These are phyloP conservation scores for Phaffia rhodozyma DNA, from an alignment of 1,284 basidiomycete genomes.

Conservation along the genomic window DNA sequence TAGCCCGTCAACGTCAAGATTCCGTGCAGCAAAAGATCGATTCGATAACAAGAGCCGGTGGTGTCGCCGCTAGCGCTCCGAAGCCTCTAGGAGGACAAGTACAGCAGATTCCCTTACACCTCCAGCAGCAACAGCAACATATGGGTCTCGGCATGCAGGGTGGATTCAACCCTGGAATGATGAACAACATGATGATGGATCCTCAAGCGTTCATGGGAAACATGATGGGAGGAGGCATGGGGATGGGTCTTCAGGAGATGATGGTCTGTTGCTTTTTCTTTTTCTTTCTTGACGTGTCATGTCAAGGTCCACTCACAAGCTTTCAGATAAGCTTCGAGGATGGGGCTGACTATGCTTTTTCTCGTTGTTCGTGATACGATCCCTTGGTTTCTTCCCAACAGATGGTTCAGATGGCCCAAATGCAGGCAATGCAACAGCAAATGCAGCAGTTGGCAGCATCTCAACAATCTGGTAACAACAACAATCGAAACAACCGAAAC, in stretches of 20 bases:
- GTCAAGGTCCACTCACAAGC: not conserved
- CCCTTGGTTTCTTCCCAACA: constrained; percentile 23
- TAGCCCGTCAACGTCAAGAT: not conserved
- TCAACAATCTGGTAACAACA: not conserved
- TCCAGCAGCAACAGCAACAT: constrained; percentile 9
- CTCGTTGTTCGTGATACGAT: not conserved
- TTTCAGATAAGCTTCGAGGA: not conserved
- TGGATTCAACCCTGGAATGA: constrained; percentile 6
- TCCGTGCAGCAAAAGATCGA: not conserved
- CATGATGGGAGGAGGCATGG: constrained; percentile 5
- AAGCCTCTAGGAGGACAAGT: not conserved
- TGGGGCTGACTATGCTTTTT: not conserved
- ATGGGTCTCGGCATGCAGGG: not conserved
- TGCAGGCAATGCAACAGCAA: constrained; percentile 35
- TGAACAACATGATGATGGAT: constrained; percentile 16
- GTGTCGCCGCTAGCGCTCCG: not conserved
- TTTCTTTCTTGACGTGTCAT: not conserved
- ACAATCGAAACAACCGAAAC: constrained; percentile 5
- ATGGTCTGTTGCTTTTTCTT: constrained; percentile 22
- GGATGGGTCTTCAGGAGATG: constrained; percentile 33
- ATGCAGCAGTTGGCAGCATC: constrained; percentile 24
- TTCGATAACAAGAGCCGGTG: not conserved
- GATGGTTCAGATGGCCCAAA: constrained; percentile 38
- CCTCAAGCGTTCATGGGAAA: constrained; percentile 5
- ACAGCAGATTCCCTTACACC: not conserved